phyloP scores from a whole-genome alignment of 352 stramenopile genomes.

The Stramenopiles sp. region DNA sequence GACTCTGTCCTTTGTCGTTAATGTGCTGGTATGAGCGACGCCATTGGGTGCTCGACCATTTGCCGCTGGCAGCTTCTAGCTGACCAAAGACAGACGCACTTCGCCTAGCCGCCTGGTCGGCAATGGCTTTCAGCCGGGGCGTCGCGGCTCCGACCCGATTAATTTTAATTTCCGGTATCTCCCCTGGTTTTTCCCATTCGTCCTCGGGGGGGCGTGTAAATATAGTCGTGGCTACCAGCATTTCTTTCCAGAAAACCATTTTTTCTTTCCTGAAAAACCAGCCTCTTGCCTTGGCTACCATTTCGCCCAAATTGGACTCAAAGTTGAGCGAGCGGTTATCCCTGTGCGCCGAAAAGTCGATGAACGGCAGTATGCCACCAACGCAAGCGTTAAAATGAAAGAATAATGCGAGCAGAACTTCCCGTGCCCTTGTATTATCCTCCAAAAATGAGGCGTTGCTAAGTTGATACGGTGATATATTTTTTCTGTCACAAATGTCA shows the following conservation, averaged over 20 bases:
- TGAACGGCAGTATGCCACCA: neutral
- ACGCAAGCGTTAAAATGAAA: neutral
- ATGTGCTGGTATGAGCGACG: neutral
- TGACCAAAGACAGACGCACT: neutral
- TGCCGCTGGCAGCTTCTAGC: neutral
- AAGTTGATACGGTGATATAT: too few relatives aligned
- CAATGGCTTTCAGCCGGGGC: neutral
- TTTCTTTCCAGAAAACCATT: neutral
- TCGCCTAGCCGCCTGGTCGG: neutral
- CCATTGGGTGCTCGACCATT: neutral
- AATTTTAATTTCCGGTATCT: neutral
- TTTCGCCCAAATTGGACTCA: slow-evolving; percentile 6
- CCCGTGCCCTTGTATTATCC: too few relatives aligned
- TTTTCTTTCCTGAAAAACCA: neutral
- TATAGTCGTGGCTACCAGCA: neutral
- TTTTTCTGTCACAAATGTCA: too few relatives aligned
- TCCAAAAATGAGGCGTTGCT: too few relatives aligned
- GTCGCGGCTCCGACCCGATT: neutral
- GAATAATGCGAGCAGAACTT: too few relatives aligned
- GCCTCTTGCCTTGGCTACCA: neutral
- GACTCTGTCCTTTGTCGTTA: neutral
- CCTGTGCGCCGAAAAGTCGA: neutral
- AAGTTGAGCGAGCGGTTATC: neutral
- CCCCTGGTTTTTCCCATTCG: neutral
- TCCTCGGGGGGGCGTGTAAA: neutral